Percentiles rank a stretch among this genome's conserved stretches.
phyloP scores from a whole-genome alignment of 306 rosid species.

The Gastrolobium bilobum region DNA sequence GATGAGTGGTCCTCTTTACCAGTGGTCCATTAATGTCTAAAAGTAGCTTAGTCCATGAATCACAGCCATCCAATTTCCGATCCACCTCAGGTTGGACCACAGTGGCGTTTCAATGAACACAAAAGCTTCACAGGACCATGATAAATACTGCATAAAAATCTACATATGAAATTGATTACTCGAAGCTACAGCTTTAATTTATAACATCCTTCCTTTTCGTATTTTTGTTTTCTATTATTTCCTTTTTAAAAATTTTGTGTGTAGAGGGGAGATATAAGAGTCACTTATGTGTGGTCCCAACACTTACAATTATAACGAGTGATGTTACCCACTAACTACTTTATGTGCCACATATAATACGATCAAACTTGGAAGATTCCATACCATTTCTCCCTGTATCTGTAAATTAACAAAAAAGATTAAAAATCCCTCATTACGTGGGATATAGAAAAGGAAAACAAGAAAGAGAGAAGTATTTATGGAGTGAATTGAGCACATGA shows the following conservation, averaged over 20 bases:
- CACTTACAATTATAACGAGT: slow-evolving; percentile 38
- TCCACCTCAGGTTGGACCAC: slow-evolving; percentile 49
- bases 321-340: slow-evolving; percentile 45
- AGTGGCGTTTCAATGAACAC: slow-evolving; percentile 37
- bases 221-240: slow-evolving; percentile 17
- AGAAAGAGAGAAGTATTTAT: not conserved
- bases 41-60: slow-evolving; percentile 55
- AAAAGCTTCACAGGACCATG: slow-evolving; percentile 37
- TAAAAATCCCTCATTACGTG: not conserved
- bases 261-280: slow-evolving; percentile 24
- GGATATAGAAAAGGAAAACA: not conserved
- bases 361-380: slow-evolving; percentile 10
- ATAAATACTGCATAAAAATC: slow-evolving; percentile 39
- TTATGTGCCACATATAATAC: slow-evolving; percentile 36
- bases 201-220: slow-evolving; percentile 28
- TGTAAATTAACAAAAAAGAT: no score
- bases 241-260: not conserved
- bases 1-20: slow-evolving; percentile 53
- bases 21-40: slow-evolving; percentile 55
- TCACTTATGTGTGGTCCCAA: slow-evolving; percentile 43
- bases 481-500: not conserved
- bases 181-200: slow-evolving; percentile 47
- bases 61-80: slow-evolving; percentile 41
- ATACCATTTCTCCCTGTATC: not conserved
- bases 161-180: slow-evolving; percentile 54